Percentiles rank a stretch among this genome's conserved stretches.
Conservation (phyloP, 2,329 filamentous ascomycete genomes). For the Trichoderma atroviride region DNA sequence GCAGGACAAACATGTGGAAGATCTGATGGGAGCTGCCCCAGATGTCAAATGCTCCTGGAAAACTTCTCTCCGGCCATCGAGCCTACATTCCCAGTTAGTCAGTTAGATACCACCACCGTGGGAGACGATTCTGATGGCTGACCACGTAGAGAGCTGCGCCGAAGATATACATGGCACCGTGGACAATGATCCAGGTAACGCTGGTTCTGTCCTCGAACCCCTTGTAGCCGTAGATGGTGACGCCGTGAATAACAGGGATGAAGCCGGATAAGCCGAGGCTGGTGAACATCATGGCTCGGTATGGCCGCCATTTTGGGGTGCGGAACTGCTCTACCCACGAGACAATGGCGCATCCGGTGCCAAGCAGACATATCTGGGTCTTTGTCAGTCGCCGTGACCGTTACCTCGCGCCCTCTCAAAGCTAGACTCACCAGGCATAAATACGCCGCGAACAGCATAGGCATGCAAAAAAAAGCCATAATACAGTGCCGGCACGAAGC, state of each 20-base stretch:
- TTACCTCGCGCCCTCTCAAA: not conserved
- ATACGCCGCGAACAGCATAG: constrained; percentile 67
- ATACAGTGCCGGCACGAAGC: constrained; percentile 84
- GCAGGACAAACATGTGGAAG: constrained; percentile 85
- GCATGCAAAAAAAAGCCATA: constrained; percentile 80
- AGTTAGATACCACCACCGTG: not conserved
- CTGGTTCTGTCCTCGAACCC: constrained; percentile 74
- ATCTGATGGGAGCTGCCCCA: constrained; percentile 94
- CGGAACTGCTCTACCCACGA: constrained; percentile 82
- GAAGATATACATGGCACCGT: constrained; percentile 81
- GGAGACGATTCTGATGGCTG: constrained; percentile 39
- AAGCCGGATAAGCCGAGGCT: constrained; percentile 82
- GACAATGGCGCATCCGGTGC: constrained; percentile 74
- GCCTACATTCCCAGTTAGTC: constrained; percentile 47
- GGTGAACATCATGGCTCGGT: constrained; percentile 88
- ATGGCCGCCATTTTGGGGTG: constrained; percentile 78
- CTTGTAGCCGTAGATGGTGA: constrained; percentile 66
- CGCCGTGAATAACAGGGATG: constrained; percentile 80
- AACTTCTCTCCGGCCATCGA: constrained; percentile 79
- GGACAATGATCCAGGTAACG: constrained; percentile 74
- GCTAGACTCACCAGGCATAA: constrained; percentile 66
- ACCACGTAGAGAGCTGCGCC: constrained; percentile 87
- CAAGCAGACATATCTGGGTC: constrained; percentile 73
- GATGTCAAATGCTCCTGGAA: constrained; percentile 81
- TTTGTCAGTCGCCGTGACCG: constrained; percentile 27